A percentile compares a stretch with the other conserved stretches of the same genome.
phyloP scores from a whole-genome alignment of 768 basidiomycete species.

The Tricholoma sp. region DNA sequence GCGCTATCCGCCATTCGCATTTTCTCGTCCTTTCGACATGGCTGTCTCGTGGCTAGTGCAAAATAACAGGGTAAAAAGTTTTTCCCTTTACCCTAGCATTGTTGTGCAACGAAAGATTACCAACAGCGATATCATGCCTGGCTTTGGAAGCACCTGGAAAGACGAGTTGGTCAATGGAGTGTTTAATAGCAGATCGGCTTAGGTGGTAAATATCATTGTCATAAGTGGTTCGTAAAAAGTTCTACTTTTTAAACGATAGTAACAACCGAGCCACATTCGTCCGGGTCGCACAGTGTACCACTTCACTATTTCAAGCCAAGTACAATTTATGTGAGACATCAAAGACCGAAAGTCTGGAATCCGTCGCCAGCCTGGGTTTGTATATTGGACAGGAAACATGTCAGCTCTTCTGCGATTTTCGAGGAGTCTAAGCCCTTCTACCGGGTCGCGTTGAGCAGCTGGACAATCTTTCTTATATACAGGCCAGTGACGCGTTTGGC shows the following conservation, averaged over 20 bases:
- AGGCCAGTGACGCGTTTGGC: background rate
- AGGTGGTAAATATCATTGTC: too few relatives aligned
- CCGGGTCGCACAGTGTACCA: too few relatives aligned
- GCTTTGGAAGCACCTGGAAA: constrained; percentile 53
- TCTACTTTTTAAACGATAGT: too few relatives aligned
- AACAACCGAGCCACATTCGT: too few relatives aligned
- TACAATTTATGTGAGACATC: background rate
- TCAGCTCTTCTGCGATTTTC: background rate
- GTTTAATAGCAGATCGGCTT: constrained; percentile 2
- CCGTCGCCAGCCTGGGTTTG: background rate
- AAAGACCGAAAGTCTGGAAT: background rate
- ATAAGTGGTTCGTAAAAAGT: too few relatives aligned
- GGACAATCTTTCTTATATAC: background rate
- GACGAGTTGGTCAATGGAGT: constrained; percentile 45
- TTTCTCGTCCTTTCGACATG: constrained; percentile 74
- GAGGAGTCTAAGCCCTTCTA: background rate
- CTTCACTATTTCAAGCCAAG: too few relatives aligned
- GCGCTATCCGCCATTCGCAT: constrained; percentile 62
- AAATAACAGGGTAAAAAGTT: constrained; percentile 50
- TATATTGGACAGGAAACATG: background rate
- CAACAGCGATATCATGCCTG: constrained; percentile 50
- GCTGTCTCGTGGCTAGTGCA: constrained; percentile 64
- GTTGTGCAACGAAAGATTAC: constrained; percentile 59
- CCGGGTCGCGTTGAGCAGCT: background rate
- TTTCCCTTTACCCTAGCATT: constrained; percentile 63